Percentiles rank a stretch among this genome's conserved stretches.
Evolutionary conservation across 1,284 basidiomycete species (phyloP).

Genomic region (Rugosomyces carneus): DNA sequence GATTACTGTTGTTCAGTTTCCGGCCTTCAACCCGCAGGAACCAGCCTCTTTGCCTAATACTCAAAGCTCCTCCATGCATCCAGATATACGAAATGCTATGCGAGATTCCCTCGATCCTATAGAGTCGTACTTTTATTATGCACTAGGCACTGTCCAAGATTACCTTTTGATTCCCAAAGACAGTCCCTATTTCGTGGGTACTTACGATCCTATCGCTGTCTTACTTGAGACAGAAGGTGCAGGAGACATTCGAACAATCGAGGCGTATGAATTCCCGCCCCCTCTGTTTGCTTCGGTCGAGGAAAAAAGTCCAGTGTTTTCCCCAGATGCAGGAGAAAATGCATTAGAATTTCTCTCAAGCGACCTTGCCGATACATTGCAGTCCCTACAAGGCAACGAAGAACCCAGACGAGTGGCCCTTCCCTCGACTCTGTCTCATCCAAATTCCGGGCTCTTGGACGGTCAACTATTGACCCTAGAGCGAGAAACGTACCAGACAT

Average conservation of each 20-base stretch:
- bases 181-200: slow-evolving; percentile 67
- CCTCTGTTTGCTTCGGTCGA: slow-evolving; percentile 30
- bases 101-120: slow-evolving; percentile 53
- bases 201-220: slow-evolving; percentile 69
- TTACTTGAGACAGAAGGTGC: slow-evolving; percentile 41
- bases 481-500: slow-evolving; percentile 36
- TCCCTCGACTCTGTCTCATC: slow-evolving; percentile 37
- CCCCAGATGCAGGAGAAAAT: slow-evolving; percentile 9
- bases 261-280: slow-evolving; percentile 55
- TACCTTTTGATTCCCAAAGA: slow-evolving; percentile 70
- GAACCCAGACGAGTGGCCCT: slow-evolving; percentile 34
- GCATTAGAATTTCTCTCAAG: slow-evolving; percentile 24
- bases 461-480: slow-evolving; percentile 40
- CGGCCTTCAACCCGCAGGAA: slow-evolving; percentile 60
- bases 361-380: slow-evolving; percentile 39
- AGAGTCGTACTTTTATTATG: slow-evolving; percentile 58
- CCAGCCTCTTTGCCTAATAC: slow-evolving; percentile 26
- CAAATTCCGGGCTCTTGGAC: slow-evolving; percentile 33
- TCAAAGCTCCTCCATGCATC: slow-evolving; percentile 32
- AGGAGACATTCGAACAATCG: slow-evolving; percentile 35
- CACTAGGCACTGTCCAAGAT: slow-evolving; percentile 64
- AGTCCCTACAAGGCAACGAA: slow-evolving; percentile 33
- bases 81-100: slow-evolving; percentile 58
- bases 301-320: slow-evolving; percentile 11
- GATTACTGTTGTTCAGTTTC: slow-evolving; percentile 66